phyloP scores from a whole-genome alignment of 768 basidiomycete genomes.

The Harrya chromipes region DNA sequence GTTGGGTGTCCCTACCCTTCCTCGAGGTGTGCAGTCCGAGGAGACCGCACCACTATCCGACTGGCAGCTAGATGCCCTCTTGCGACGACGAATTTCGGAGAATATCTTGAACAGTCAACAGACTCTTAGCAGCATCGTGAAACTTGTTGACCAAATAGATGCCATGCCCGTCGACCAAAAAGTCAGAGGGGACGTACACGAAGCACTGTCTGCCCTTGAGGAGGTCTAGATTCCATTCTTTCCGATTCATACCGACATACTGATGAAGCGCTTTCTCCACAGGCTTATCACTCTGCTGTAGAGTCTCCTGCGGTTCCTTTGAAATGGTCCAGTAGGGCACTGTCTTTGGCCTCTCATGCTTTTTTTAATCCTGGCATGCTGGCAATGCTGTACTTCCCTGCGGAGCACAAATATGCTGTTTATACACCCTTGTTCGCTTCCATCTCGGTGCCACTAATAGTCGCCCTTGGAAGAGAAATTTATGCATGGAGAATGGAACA shows the following conservation, averaged over 20 bases:
- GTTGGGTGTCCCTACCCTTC: constrained; percentile 73
- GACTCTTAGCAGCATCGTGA: constrained; percentile 78
- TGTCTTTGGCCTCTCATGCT: constrained; percentile 71
- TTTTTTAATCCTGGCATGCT: constrained; percentile 98
- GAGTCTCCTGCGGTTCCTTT: constrained; percentile 39
- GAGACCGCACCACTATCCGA: constrained; percentile 41
- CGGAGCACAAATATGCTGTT: constrained; percentile 96
- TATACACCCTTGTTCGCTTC: constrained; percentile 96
- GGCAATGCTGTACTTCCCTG: constrained; percentile 93
- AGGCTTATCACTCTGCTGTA: constrained; percentile 23
- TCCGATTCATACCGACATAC: neutral
- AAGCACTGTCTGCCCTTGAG: constrained; percentile 69
- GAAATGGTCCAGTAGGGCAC: constrained; percentile 57
- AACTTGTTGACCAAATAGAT: constrained; percentile 79
- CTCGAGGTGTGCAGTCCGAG: constrained; percentile 39
- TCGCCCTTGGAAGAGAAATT: constrained; percentile 72
- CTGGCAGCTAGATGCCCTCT: constrained; percentile 82
- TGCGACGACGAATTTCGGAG: constrained; percentile 66
- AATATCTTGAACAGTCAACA: constrained; percentile 67
- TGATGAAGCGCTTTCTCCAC: constrained; percentile 10
- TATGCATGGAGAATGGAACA: constrained; percentile 49
- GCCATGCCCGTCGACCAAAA: constrained; percentile 88
- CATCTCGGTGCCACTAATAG: constrained; percentile 76
- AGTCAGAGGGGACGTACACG: constrained; percentile 69
- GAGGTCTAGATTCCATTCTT: constrained; percentile 45